Conservation (phyloP, 306 rosid genomes). For the Glycine soja region DNA sequence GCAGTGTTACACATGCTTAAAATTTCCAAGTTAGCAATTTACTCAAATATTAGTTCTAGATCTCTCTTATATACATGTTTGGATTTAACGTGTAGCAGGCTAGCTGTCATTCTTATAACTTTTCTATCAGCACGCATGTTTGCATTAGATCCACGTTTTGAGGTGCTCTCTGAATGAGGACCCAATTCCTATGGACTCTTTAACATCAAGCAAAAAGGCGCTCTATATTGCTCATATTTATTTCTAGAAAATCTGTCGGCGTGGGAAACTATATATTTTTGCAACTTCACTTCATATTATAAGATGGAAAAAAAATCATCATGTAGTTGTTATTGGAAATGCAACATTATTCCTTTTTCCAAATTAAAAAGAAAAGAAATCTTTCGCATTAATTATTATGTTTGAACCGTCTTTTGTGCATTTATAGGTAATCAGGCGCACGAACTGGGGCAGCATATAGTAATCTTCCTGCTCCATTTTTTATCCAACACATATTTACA, state of each 20-base stretch:
- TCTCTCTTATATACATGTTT: neutral
- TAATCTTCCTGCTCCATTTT: too few species aligned
- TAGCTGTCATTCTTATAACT: neutral
- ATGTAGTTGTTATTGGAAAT: neutral
- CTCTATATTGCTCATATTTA: neutral
- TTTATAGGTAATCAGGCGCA: conserved; percentile 27
- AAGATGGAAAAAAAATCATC: neutral
- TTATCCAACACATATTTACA: too few species aligned
- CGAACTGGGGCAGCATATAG: conserved; percentile 38
- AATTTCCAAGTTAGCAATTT: too few species aligned
- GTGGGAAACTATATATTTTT: conserved; percentile 23
- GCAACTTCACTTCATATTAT: conserved; percentile 13
- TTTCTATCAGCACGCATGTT: conserved; percentile 31
- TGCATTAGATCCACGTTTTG: conserved; percentile 43
- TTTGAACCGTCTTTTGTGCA: conserved; percentile 31
- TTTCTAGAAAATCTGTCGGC: conserved; percentile 40
- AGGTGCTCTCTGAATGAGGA: conserved; percentile 1
- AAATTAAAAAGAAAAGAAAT: conserved; percentile 22
- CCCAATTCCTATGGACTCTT: conserved; percentile 35
- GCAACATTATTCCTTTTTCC: conserved; percentile 6
- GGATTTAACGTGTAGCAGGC: neutral
- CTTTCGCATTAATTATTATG: conserved; percentile 29
- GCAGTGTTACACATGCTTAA: too few species aligned
- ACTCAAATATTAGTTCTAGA: neutral
- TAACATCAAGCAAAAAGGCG: conserved; percentile 29